phyloP scores from a whole-genome alignment of 2,329 filamentous ascomycete species.

The Fonsecaea erecta region DNA sequence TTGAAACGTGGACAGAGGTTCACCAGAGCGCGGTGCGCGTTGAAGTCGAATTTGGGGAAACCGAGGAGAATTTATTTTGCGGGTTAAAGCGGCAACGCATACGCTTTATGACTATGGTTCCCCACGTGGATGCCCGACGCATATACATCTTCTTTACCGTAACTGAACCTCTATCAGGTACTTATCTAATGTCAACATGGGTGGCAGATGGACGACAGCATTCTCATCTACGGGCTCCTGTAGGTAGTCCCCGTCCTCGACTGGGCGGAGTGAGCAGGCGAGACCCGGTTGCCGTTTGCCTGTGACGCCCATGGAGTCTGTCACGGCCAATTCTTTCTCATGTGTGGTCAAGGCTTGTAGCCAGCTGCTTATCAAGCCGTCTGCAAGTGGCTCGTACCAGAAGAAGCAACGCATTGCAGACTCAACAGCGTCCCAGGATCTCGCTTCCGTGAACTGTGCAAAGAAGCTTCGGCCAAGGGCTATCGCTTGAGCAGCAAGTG shows the following conservation, averaged over 20 bases:
- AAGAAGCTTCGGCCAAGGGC: conserved; percentile 16
- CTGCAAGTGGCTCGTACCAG: conserved; percentile 24
- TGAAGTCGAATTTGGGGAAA: background rate
- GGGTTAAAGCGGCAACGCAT: background rate
- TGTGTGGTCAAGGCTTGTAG: conserved; percentile 10
- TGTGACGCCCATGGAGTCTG: too few relatives aligned
- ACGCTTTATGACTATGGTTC: background rate
- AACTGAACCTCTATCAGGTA: conserved; percentile 20
- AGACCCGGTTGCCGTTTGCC: background rate
- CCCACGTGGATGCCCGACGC: background rate
- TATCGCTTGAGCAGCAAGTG: conserved; percentile 1
- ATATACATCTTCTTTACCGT: background rate
- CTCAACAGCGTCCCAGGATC: conserved; percentile 18
- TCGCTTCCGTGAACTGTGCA: conserved; percentile 19
- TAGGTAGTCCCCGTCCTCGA: background rate
- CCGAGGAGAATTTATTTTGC: background rate
- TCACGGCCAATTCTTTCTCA: background rate
- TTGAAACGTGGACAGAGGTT: background rate
- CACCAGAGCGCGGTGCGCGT: background rate
- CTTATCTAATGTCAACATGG: conserved; percentile 29
- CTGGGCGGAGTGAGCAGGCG: background rate
- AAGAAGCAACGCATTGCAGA: conserved; percentile 25
- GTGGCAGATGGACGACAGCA: conserved; percentile 10
- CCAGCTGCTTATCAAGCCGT: conserved; percentile 19
- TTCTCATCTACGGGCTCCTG: background rate